Conservation (phyloP, 257 asterid species). For the Lycium ferocissimum region DNA sequence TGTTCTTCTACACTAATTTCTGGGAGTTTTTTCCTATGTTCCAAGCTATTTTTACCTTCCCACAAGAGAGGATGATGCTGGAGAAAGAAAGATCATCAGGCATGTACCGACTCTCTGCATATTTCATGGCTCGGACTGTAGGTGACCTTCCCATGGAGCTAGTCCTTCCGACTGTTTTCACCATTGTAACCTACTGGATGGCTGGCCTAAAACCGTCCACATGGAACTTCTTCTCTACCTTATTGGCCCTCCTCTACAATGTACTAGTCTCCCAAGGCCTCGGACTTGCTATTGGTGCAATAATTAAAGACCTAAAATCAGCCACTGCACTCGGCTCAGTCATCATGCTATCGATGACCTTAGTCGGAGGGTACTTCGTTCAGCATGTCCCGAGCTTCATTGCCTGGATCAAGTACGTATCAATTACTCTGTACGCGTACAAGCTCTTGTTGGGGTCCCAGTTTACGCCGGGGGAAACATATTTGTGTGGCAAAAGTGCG, state of each 20-base stretch:
- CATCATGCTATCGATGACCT: constrained; percentile 57
- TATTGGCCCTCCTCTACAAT: constrained; percentile 51
- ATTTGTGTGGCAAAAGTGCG: constrained; percentile 38
- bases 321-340: constrained; percentile 67
- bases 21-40: constrained; percentile 87
- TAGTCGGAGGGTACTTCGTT: constrained; percentile 75
- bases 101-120: constrained; percentile 81
- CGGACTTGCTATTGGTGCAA: constrained; percentile 82
- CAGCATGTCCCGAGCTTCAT: constrained; percentile 66
- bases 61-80: constrained; percentile 69
- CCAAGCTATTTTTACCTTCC: constrained; percentile 81
- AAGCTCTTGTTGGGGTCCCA: constrained; percentile 68
- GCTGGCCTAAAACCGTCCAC: constrained; percentile 63
- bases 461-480: constrained; percentile 52
- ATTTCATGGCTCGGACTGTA: constrained; percentile 73
- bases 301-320: constrained; percentile 59
- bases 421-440: constrained; percentile 64
- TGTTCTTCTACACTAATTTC: constrained; percentile 64
- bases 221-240: constrained; percentile 48
- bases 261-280: constrained; percentile 71
- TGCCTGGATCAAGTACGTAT: constrained; percentile 68
- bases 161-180: constrained; percentile 69
- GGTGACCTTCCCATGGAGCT: constrained; percentile 86
- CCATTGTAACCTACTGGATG: constrained; percentile 75
- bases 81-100: constrained; percentile 80